A percentile compares a stretch with the other conserved stretches of the same genome.
Conservation (phyloP, 768 basidiomycete species). For the Xerocomellus amylosporus region DNA sequence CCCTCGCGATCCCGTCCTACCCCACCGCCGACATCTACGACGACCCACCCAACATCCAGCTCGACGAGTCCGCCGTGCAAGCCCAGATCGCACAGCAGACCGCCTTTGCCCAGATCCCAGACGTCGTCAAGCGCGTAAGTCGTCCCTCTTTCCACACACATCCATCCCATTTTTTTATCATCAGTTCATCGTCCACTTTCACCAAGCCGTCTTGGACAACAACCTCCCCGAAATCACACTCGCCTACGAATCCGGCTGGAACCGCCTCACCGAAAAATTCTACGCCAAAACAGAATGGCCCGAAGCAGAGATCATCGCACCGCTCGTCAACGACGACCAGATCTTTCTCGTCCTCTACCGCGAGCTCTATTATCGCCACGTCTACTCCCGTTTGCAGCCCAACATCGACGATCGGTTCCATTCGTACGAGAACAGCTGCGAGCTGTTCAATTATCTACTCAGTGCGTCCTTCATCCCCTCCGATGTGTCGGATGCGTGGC, state of each 20-base stretch:
- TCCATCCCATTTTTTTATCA: neutral
- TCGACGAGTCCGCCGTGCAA: conserved; percentile 75
- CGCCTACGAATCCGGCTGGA: conserved; percentile 97
- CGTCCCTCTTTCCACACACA: neutral
- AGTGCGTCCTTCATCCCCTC: conserved; percentile 44
- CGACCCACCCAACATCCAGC: conserved; percentile 45
- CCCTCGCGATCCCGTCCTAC: conserved; percentile 29
- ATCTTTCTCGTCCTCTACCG: conserved; percentile 97
- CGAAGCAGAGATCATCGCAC: conserved; percentile 92
- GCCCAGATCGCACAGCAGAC: conserved; percentile 83
- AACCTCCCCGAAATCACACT: conserved; percentile 88
- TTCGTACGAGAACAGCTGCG: conserved; percentile 97
- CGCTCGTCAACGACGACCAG: conserved; percentile 91
- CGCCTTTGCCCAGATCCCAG: conserved; percentile 80
- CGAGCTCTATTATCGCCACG: conserved; percentile 92
- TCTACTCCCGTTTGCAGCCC: conserved; percentile 92
- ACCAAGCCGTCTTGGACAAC: conserved; percentile 88
- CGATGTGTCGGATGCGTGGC: neutral
- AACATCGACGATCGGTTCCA: conserved; percentile 98
- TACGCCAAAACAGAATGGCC: conserved; percentile 96
- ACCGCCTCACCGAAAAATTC: conserved; percentile 93
- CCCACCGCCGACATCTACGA: conserved; percentile 30
- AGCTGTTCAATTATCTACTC: conserved; percentile 95
- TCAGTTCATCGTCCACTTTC: conserved; percentile 93
- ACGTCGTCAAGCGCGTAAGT: conserved; percentile 83